Base-by-base conservation (phyloP, 176 grass and related monocot species). In the Paspalum vaginatum region DNA sequence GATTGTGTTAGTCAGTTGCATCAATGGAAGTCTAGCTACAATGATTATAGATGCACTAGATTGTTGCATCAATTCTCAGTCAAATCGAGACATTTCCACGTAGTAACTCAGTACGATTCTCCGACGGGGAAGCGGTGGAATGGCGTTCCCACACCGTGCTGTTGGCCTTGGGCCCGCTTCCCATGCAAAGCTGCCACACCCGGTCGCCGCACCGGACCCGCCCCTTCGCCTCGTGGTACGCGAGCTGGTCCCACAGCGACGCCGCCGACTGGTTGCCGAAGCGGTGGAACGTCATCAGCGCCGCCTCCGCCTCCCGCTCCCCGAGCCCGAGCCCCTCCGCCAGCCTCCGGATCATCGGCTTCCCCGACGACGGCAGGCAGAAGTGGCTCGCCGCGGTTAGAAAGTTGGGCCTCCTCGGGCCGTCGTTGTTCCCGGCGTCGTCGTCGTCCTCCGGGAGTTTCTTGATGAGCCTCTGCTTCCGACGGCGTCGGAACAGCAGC, bases 231-330 rank as follows among this genome's bases (percentile, higher is more conserved):
- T 95, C 93, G 27, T 75, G 32, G 82, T 90, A 95, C 15, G 71
- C 89, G 49, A 95, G 43, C 79, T 95, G 89, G 68, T 95, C 92
- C 93, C 89, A 95, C 61, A 92, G 80, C 57, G 89, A 95, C 57
- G 93, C 64, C 14, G 87, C 80, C 37, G 93, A 89, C 81, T 92
- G 89, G 89, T 95, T 95, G 2, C 93, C 93, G 76, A 85, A 95
- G 65, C 87, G 84, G 78, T 90, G 90, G 76, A 95, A 92, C 72
- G 89, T 80, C 74, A 74, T 81, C 17, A 92, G 71, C 25, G 85
- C 87, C 51, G 89, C 87, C 84, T 95, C 93, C 40, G 84, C 60
- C 66, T 87, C 89, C 43, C 9, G 52, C 68, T 85, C 93, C 2
- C 76, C 61, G 3, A 89, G 54, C 45, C 84, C 84, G 11, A 95